phyloP scores from a whole-genome alignment of 495 filamentous ascomycete genomes.

The Aspergillus coremiiformis region DNA sequence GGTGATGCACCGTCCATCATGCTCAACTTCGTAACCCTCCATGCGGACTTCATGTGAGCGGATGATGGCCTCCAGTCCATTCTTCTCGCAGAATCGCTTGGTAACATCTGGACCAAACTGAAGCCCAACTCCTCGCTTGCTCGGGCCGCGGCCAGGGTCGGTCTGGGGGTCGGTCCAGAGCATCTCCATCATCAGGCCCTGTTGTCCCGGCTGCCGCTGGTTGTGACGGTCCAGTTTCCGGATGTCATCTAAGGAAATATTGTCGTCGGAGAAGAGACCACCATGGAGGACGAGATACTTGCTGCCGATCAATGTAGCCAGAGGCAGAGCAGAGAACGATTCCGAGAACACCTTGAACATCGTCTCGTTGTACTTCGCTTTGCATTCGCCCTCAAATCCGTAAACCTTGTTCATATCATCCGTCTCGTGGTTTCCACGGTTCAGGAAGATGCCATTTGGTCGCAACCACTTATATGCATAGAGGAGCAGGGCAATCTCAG shows the following conservation, averaged over 20 bases:
- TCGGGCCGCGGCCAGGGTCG: slow-evolving; percentile 77
- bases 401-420: slow-evolving; percentile 99
- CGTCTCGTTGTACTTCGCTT: slow-evolving; percentile 93
- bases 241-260: slow-evolving; percentile 84
- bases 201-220: slow-evolving; percentile 92
- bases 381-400: slow-evolving; percentile 97
- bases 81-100: slow-evolving; percentile 92
- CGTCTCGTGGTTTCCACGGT: slow-evolving; percentile 98
- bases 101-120: slow-evolving; percentile 97
- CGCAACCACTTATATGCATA: slow-evolving; percentile 97
- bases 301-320: slow-evolving; percentile 85
- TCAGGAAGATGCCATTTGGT: slow-evolving; percentile 84
- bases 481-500: slow-evolving; percentile 85
- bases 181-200: slow-evolving; percentile 99
- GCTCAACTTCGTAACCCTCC: slow-evolving; percentile 96
- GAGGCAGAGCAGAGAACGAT: slow-evolving; percentile 88
- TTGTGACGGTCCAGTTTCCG: slow-evolving; percentile 84
- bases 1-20: slow-evolving; percentile 95
- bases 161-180: slow-evolving; percentile 96
- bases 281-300: slow-evolving; percentile 94
- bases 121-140: slow-evolving; percentile 93
- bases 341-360: slow-evolving; percentile 98
- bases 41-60: slow-evolving; percentile 96
- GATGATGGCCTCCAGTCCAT: slow-evolving; percentile 90
- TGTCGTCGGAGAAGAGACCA: slow-evolving; percentile 96